These are phyloP conservation scores for Beauveria bassiana DNA, from an alignment of 2,329 filamentous ascomycete genomes.

Conservation along the genomic window DNA sequence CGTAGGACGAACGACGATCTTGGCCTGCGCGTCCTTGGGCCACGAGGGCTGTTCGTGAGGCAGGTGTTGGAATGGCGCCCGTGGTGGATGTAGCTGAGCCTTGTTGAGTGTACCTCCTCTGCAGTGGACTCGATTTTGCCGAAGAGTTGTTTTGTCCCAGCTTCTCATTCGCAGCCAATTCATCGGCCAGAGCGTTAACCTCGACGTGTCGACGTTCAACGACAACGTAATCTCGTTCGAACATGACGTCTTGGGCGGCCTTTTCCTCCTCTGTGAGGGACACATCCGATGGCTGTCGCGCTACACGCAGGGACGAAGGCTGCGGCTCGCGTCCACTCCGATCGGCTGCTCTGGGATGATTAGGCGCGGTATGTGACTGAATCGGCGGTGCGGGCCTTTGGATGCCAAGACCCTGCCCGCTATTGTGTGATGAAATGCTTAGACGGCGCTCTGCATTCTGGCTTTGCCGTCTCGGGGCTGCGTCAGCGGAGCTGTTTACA, in stretches of 20 bases:
- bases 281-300: conserved; percentile 16
- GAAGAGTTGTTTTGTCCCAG: conserved; percentile 41
- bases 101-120: conserved; percentile 72
- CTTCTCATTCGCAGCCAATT: conserved; percentile 76
- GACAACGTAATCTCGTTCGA: conserved; percentile 90
- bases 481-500: conserved; percentile 34
- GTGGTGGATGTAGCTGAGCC: conserved; percentile 60
- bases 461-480: conserved; percentile 18
- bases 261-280: conserved; percentile 54
- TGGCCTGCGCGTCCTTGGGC: conserved; percentile 62
- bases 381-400: conserved; percentile 37
- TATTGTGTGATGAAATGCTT: conserved; percentile 38
- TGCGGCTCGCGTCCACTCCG: conserved; percentile 11
- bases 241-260: conserved; percentile 78
- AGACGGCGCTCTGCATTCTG: conserved; percentile 24
- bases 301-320: conserved; percentile 4
- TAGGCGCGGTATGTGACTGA: conserved; percentile 42
- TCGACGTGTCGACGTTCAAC: conserved; percentile 94
- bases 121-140: conserved; percentile 54
- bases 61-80: conserved; percentile 58
- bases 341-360: conserved; percentile 27
- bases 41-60: conserved; percentile 68
- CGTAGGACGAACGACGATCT: conserved; percentile 71
- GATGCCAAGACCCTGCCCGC: conserved; percentile 43
- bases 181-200: conserved; percentile 94